Evolutionary conservation across 441 rosid species (phyloP), one percentile per base, ranked within the genome.

Genomic region (Manihot esculenta): DNA sequence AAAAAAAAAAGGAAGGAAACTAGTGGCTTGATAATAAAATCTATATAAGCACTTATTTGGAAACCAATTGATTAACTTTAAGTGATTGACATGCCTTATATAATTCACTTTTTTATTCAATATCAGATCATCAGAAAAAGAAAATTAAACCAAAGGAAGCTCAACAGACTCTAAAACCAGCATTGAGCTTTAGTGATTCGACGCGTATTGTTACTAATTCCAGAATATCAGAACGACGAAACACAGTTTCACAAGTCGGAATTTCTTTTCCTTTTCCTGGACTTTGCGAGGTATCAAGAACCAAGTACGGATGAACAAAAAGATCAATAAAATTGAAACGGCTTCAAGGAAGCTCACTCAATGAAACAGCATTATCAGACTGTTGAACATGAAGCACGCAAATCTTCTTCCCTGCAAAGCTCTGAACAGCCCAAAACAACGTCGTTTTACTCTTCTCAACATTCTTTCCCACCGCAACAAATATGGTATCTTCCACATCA

Each of bases 341-440:
- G 69, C 66, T 44, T 42, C 50, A 21, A 68, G 60, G 7, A 76
- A 77, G 82, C 89, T 86, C 82, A 94, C 96, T 81, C 68, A 83
- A 83, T 9, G 89, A 79, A 72, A 81, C 79, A 10, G 56, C 76
- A 5, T 74, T 73, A 10, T 67, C 58, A 64, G 87, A 88, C 71
- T 69, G 86, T 72, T 90, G 95, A 67, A 94, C 94, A 26, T 94
- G 88, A 66, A 94, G 89, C 78, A 94, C 56, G 50, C 94, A 89
- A 56, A 94, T 86, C 85, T 74, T 87, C 86, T 86, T 88, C 65
- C 89, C 89, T 7, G 79, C 57, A 66, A 94, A 91, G 76, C 77
- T 88, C 62, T 80, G 81, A 58, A 83, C 77, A 26, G 92, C 90
- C 98, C 98, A 94, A 58, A 79, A 58, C 73, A 94, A 72, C 59